Evolutionary conservation across 192 early-diverging fungal species (phyloP).

Genomic region (Rhizophagus sp.): DNA sequence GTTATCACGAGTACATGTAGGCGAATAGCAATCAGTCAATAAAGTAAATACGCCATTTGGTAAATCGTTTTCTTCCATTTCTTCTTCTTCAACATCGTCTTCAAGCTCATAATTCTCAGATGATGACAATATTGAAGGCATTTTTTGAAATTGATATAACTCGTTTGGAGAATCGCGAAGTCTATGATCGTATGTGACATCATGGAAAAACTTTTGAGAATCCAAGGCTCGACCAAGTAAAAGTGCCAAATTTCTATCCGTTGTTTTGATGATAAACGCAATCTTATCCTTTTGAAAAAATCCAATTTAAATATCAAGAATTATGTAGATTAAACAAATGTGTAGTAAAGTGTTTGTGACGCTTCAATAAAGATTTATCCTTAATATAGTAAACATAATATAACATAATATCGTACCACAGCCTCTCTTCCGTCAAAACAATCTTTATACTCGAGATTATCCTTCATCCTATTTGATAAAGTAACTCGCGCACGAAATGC

Average conservation of each 20-base stretch:
- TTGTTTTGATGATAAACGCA: constrained; percentile 74
- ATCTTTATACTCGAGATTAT: constrained; percentile 79
- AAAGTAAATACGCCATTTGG: constrained; percentile 89
- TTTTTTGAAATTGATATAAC: constrained; percentile 78
- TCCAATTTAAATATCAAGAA: constrained; percentile 17
- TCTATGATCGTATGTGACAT: constrained; percentile 84
- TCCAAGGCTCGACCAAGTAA: constrained; percentile 87
- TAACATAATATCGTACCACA: constrained; percentile 58
- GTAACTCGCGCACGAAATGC: constrained; percentile 61
- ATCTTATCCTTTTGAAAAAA: constrained; percentile 65
- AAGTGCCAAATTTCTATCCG: constrained; percentile 85
- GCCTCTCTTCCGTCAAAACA: constrained; percentile 88
- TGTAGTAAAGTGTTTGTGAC: neutral
- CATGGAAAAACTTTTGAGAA: constrained; percentile 89
- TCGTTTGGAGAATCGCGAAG: constrained; percentile 84
- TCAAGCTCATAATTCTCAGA: constrained; percentile 11
- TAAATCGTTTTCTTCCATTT: constrained; percentile 41
- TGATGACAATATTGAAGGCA: constrained; percentile 27
- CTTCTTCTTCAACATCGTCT: constrained; percentile 30
- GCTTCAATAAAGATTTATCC: neutral
- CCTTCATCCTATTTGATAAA: constrained; percentile 66
- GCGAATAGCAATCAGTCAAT: constrained; percentile 91
- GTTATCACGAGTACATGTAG: constrained; percentile 78
- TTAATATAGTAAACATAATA: neutral
- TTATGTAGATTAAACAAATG: constrained; percentile 7